A percentile compares a stretch with the other conserved stretches of the same genome.
Evolutionary conservation across 371 early-diverging fungal genomes (phyloP).

Genomic region (Apophysomyces variabilis): DNA sequence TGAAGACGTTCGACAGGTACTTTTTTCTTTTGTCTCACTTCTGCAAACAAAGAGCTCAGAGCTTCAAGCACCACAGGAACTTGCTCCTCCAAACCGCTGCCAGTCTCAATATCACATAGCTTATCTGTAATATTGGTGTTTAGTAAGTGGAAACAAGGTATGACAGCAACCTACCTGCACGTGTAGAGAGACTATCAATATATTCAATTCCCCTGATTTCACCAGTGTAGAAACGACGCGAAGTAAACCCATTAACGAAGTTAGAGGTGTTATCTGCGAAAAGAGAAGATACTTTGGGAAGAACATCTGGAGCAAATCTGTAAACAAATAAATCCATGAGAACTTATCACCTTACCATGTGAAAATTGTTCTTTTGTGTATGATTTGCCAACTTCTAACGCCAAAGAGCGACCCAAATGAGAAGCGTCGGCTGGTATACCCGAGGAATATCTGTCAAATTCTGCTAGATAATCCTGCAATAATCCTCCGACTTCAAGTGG

Average conservation of each 20-base stretch:
- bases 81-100: conserved; percentile 35
- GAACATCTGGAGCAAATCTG: conserved; percentile 28
- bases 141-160: neutral
- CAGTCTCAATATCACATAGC: conserved; percentile 16
- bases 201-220: conserved; percentile 63
- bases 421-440: conserved; percentile 52
- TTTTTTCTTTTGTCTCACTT: conserved; percentile 46
- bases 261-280: conserved; percentile 60
- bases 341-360: conserved; percentile 31
- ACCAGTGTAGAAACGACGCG: conserved; percentile 60
- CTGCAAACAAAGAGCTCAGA: conserved; percentile 40
- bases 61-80: conserved; percentile 43
- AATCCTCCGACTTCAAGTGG: conserved; percentile 68
- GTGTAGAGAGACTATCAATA: conserved; percentile 23
- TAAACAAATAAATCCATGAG: neutral
- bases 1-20: conserved; percentile 57
- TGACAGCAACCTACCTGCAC: conserved; percentile 13
- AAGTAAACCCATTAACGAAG: conserved; percentile 64
- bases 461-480: conserved; percentile 70
- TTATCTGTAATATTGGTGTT: conserved; percentile 10
- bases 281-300: conserved; percentile 50
- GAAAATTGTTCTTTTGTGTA: conserved; percentile 53
- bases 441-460: conserved; percentile 53
- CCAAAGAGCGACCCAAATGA: conserved; percentile 77
- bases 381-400: conserved; percentile 71